Percentiles rank a stretch among this genome's conserved stretches.
phyloP scores from a whole-genome alignment of 2,329 filamentous ascomycete genomes.

The Fusarium luffae region DNA sequence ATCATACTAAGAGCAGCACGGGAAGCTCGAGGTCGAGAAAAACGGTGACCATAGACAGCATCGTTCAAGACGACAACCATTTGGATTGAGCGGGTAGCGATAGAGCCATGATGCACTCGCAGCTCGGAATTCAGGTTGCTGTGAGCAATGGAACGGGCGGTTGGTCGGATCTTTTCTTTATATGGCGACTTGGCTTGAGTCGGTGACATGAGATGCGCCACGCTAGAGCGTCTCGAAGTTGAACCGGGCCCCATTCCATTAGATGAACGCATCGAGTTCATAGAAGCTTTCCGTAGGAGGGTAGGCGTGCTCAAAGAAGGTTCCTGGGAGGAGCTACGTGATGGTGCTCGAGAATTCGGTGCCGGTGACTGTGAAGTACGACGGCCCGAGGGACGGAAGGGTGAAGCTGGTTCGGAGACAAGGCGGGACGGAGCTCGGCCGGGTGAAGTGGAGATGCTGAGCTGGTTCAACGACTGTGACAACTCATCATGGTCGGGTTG shows the following conservation, averaged over 20 bases:
- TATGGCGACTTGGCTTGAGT: conserved; percentile 53
- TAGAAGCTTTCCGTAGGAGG: conserved; percentile 66
- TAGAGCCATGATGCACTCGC: conserved; percentile 65
- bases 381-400: conserved; percentile 54
- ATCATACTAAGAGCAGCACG: conserved; percentile 79
- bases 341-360: conserved; percentile 48
- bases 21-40: conserved; percentile 81
- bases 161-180: conserved; percentile 55
- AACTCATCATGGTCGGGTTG: conserved; percentile 49
- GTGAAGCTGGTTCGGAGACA: conserved; percentile 53
- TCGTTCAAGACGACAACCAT: conserved; percentile 91
- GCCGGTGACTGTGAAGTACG: conserved; percentile 44
- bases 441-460: conserved; percentile 55
- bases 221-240: conserved; percentile 61
- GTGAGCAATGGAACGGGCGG: conserved; percentile 68
- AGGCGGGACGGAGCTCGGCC: conserved; percentile 48
- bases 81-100: conserved; percentile 59
- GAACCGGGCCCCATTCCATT: conserved; percentile 54
- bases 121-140: conserved; percentile 78
- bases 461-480: conserved; percentile 57
- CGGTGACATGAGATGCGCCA: conserved; percentile 58
- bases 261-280: conserved; percentile 65
- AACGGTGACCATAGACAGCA: conserved; percentile 94
- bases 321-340: conserved; percentile 57
- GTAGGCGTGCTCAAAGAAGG: conserved; percentile 62